phyloP scores from a whole-genome alignment of 306 rosid genomes.

The Senna siamea region DNA sequence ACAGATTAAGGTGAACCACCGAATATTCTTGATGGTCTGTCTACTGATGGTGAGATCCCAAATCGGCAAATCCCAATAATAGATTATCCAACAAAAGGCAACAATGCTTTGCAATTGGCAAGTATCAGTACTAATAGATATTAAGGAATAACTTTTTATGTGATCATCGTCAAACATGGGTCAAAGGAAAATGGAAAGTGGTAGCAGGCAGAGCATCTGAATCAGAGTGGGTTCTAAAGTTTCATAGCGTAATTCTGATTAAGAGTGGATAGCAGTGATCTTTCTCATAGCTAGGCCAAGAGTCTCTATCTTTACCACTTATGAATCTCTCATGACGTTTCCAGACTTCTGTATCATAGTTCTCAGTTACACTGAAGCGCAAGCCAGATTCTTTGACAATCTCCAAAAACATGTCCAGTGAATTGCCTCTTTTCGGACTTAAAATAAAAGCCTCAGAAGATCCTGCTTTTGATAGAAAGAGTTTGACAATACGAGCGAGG shows the following conservation, averaged over 20 bases:
- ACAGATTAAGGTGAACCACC: slow-evolving; percentile 3
- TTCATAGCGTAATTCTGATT: slow-evolving; percentile 55
- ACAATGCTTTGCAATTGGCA: slow-evolving; percentile 8
- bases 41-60: slow-evolving; percentile 36
- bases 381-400: slow-evolving; percentile 52
- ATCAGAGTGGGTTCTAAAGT: slow-evolving; percentile 6
- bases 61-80: slow-evolving; percentile 36
- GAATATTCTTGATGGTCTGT: slow-evolving; percentile 18
- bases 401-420: slow-evolving; percentile 58
- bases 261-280: slow-evolving; percentile 68
- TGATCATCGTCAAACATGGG: slow-evolving; percentile 33
- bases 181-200: neutral
- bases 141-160: slow-evolving; percentile 17
- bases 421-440: slow-evolving; percentile 60
- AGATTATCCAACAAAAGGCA: neutral
- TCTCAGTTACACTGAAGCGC: slow-evolving; percentile 56
- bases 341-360: slow-evolving; percentile 59
- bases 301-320: slow-evolving; percentile 44
- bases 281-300: slow-evolving; percentile 60
- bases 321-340: slow-evolving; percentile 50
- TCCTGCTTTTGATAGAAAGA: slow-evolving; percentile 46
- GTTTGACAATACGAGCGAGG: slow-evolving; percentile 56
- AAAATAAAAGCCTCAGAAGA: slow-evolving; percentile 54
- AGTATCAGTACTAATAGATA: slow-evolving; percentile 28
- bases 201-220: neutral